A percentile compares a stretch with the other conserved stretches of the same genome.
phyloP scores from a whole-genome alignment of 805 yeast genomes.

The Yarrowia porcina region DNA sequence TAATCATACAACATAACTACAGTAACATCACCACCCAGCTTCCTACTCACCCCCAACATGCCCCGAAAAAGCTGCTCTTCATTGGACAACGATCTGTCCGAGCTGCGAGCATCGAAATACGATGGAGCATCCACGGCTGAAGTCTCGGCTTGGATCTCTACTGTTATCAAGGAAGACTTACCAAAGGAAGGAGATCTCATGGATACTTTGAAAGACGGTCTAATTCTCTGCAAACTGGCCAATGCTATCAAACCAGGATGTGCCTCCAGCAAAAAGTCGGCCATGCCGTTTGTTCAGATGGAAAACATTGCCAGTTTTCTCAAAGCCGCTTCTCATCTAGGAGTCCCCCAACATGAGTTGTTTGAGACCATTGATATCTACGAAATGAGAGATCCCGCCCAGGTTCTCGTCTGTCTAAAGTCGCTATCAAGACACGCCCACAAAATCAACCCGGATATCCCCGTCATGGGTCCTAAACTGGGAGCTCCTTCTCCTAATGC shows the following conservation, averaged over 20 bases:
- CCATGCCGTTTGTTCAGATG: conserved; percentile 80
- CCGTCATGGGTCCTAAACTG: conserved; percentile 58
- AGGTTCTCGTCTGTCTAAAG: conserved; percentile 68
- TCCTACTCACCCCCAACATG: too few relatives aligned
- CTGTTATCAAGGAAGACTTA: conserved; percentile 39
- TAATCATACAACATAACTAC: too few relatives aligned
- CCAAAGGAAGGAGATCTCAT: conserved; percentile 47
- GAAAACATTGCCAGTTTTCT: conserved; percentile 77
- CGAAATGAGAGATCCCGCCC: conserved; percentile 73
- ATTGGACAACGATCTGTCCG: neutral
- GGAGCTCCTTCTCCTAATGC: conserved; percentile 46
- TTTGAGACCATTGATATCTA: conserved; percentile 76
- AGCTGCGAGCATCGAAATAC: conserved; percentile 13
- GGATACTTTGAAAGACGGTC: conserved; percentile 60
- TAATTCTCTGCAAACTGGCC: conserved; percentile 48
- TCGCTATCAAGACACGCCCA: conserved; percentile 70
- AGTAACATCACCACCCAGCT: too few relatives aligned
- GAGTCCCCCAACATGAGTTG: conserved; percentile 76
- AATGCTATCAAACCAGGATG: conserved; percentile 42
- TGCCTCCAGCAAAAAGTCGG: conserved; percentile 54
- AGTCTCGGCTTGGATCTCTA: conserved; percentile 50
- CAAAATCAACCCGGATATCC: conserved; percentile 48
- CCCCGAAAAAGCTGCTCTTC: neutral
- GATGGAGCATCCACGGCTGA: conserved; percentile 6
- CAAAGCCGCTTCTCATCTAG: conserved; percentile 55